Conservation (phyloP, 163 green algal genomes). For the Chlorella variabilis region DNA sequence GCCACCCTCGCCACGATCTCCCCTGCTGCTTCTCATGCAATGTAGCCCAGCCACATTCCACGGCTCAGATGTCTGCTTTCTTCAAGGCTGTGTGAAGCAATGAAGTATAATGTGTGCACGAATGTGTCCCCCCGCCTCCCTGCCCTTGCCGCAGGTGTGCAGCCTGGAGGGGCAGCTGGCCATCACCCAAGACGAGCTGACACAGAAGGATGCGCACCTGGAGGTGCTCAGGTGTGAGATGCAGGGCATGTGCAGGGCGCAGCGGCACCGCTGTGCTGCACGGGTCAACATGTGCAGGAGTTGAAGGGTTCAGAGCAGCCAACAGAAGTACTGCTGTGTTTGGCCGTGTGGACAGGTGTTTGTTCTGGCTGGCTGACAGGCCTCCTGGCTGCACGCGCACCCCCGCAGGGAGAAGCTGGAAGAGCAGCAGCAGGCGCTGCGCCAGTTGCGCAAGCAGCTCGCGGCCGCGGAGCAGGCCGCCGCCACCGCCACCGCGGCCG, state of each 20-base stretch:
- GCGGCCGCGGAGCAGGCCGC: not conserved
- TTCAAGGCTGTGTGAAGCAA: too few relatives aligned
- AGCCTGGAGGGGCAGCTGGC: constrained; percentile 27
- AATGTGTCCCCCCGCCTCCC: too few relatives aligned
- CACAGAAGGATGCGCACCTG: constrained; percentile 27
- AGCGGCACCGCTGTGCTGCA: not conserved
- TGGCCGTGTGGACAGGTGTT: not conserved
- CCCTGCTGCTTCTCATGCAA: not conserved
- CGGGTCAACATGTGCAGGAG: not conserved
- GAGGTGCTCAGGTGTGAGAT: constrained; percentile 16
- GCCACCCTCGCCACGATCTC: too few relatives aligned
- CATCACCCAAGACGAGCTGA: constrained; percentile 27
- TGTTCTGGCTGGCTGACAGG: not conserved
- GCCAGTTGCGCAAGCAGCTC: constrained; percentile 15
- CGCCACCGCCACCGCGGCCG: not conserved
- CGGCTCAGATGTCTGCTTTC: too few relatives aligned
- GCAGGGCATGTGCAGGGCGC: too few relatives aligned
- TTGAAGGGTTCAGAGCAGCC: not conserved
- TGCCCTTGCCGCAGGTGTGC: constrained; percentile 8
- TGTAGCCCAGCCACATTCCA: too few relatives aligned
- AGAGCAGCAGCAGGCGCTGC: constrained; percentile 8
- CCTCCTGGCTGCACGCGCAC: too few relatives aligned
- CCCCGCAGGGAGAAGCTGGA: constrained; percentile 23
- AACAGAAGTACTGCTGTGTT: too few relatives aligned
- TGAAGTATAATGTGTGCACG: too few relatives aligned